These are phyloP conservation scores for Nicotiana benthamiana DNA, from an alignment of 257 asterid species.

Conservation along the genomic window DNA sequence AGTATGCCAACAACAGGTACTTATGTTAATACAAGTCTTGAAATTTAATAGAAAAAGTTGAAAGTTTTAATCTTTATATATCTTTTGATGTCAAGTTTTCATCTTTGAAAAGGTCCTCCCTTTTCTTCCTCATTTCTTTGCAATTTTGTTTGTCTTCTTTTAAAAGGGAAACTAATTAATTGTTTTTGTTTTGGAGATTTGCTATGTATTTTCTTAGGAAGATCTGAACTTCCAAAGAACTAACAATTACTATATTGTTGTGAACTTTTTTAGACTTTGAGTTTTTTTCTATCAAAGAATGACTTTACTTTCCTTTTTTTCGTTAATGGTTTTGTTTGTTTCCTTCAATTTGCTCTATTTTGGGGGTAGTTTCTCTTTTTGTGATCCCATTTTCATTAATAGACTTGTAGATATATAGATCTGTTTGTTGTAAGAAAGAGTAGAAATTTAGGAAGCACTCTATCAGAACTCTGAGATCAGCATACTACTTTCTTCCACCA, in stretches of 20 bases:
- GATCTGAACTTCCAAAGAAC: conserved; percentile 14
- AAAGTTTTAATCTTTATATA: neutral
- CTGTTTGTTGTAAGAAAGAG: conserved; percentile 35
- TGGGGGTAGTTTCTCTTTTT: conserved; percentile 15
- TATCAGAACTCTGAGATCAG: conserved; percentile 34
- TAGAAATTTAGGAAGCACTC: conserved; percentile 25
- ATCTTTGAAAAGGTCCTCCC: neutral
- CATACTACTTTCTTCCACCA: conserved; percentile 27
- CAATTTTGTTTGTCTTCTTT: neutral
- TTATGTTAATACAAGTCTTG: no score
- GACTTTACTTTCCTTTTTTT: conserved; percentile 19
- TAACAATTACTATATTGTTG: conserved; percentile 6
- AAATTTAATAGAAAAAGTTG: neutral
- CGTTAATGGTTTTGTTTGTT: conserved; percentile 21
- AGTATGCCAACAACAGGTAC: conserved; percentile 87
- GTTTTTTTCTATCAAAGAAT: conserved; percentile 23
- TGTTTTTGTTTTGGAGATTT: neutral
- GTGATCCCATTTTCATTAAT: conserved; percentile 33
- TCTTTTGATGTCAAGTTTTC: neutral
- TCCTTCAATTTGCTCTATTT: conserved; percentile 20
- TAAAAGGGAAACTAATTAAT: conserved; percentile 7
- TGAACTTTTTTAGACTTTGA: conserved; percentile 7
- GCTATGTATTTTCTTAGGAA: conserved; percentile 11
- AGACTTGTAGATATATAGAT: conserved; percentile 31
- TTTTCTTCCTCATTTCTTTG: neutral